These are phyloP conservation scores for Cyanidium caldarium DNA, from an alignment of 23 red algal genomes.

Conservation along the genomic window DNA sequence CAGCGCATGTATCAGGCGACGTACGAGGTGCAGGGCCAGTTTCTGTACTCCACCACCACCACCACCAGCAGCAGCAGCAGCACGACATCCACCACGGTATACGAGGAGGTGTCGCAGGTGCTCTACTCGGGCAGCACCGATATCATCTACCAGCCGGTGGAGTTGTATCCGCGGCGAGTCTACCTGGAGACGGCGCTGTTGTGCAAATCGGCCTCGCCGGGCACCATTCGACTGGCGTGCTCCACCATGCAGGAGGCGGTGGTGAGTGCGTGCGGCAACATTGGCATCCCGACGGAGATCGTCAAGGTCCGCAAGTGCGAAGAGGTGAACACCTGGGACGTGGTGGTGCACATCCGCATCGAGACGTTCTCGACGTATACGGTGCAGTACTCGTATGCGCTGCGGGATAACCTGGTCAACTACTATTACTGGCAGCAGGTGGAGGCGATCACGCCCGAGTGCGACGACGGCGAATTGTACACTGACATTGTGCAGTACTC, in stretches of 20 bases:
- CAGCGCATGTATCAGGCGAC: not conserved
- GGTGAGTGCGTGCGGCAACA: not conserved
- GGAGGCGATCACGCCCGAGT: not conserved
- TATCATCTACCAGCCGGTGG: slow-evolving; percentile 3
- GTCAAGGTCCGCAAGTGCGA: not conserved
- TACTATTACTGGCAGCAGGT: not conserved
- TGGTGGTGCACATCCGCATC: not conserved
- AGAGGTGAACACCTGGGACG: not conserved
- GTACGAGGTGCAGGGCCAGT: not conserved
- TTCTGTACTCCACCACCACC: not conserved
- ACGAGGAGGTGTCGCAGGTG: not conserved
- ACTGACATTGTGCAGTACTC: not conserved
- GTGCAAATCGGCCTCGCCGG: not conserved
- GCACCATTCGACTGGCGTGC: not conserved
- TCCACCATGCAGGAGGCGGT: not conserved
- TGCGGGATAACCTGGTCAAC: not conserved
- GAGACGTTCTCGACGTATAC: not conserved
- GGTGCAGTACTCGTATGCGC: not conserved
- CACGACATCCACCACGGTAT: not conserved
- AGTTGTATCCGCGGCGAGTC: not conserved
- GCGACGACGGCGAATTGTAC: not conserved
- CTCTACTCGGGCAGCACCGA: not conserved
- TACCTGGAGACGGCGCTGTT: not conserved
- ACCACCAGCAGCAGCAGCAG: not conserved
- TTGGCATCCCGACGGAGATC: not conserved